Conservation (phyloP, 495 filamentous ascomycete genomes). For the Cercophora sp. region DNA sequence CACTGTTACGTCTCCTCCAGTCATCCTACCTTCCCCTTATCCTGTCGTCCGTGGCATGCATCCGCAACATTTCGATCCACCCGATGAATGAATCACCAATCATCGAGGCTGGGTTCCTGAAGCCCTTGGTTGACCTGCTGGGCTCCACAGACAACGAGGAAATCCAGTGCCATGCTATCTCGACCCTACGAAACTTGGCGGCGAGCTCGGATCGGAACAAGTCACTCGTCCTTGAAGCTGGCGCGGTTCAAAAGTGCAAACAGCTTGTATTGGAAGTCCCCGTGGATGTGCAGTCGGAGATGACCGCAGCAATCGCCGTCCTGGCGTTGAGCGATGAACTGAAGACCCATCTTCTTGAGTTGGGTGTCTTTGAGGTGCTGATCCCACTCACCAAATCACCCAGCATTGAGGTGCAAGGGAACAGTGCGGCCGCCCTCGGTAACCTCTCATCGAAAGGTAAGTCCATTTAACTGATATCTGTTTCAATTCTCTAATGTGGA, state of each 20-base stretch:
- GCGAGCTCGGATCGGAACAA: conserved; percentile 97
- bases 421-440: conserved; percentile 91
- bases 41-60: conserved; percentile 94
- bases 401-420: conserved; percentile 96
- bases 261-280: conserved; percentile 91
- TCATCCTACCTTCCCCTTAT: conserved; percentile 94
- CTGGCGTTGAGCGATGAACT: conserved; percentile 93
- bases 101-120: conserved; percentile 94
- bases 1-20: conserved; percentile 83
- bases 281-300: conserved; percentile 92
- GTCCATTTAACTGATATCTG: conserved; percentile 12
- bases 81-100: conserved; percentile 99
- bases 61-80: conserved; percentile 98
- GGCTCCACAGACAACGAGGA: conserved; percentile 97
- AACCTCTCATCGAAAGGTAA: conserved; percentile 96
- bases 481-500: conserved; percentile 17
- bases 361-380: conserved; percentile 94
- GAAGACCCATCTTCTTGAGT: conserved; percentile 82
- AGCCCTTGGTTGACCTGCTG: conserved; percentile 86
- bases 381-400: conserved; percentile 93
- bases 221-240: conserved; percentile 89
- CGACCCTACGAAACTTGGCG: conserved; percentile 90
- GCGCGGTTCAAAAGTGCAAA: conserved; percentile 97
- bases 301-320: conserved; percentile 99
- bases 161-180: conserved; percentile 98